A percentile compares a stretch with the other conserved stretches of the same genome.
Conservation (phyloP, 1,284 basidiomycete species). For the Bjerkandera adusta region DNA sequence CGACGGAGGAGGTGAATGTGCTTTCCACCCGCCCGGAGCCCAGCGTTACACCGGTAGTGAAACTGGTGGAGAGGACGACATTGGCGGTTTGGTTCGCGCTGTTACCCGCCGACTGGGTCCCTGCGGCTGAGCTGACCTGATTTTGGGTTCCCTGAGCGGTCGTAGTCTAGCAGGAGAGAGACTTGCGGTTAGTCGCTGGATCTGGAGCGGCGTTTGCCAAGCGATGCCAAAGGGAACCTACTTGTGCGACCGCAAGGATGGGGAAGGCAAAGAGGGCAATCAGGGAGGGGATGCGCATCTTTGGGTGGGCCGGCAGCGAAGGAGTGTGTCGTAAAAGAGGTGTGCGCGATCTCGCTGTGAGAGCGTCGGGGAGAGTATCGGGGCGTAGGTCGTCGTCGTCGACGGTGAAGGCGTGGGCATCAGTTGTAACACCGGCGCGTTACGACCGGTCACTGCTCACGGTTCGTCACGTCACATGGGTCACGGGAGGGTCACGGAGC, state of each 20-base stretch:
- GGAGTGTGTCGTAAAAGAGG: constrained; percentile 15
- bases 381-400: constrained; percentile 3
- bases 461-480: too few species aligned
- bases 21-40: constrained; percentile 24
- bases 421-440: too few species aligned
- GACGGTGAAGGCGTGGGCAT: constrained; percentile 1
- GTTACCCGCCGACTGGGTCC: too few species aligned
- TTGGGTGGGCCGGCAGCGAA: constrained; percentile 6
- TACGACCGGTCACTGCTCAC: too few species aligned
- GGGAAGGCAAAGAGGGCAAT: constrained; percentile 30
- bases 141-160: too few species aligned
- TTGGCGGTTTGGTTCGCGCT: constrained; percentile 14
- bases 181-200: background rate
- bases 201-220: constrained; percentile 1
- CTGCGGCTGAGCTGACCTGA: too few species aligned
- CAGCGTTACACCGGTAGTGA: constrained; percentile 21
- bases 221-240: constrained; percentile 18
- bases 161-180: constrained; percentile 1
- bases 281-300: constrained; percentile 27
- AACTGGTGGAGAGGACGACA: constrained; percentile 23
- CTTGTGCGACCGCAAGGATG: constrained; percentile 34
- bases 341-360: constrained; percentile 1
- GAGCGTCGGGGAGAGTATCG: constrained; percentile 2
- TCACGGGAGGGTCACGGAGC: constrained; percentile 4
- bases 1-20: constrained; percentile 37